These are phyloP conservation scores for Hyaloscypha variabilis DNA, from an alignment of 495 filamentous ascomycete genomes.

Conservation along the genomic window DNA sequence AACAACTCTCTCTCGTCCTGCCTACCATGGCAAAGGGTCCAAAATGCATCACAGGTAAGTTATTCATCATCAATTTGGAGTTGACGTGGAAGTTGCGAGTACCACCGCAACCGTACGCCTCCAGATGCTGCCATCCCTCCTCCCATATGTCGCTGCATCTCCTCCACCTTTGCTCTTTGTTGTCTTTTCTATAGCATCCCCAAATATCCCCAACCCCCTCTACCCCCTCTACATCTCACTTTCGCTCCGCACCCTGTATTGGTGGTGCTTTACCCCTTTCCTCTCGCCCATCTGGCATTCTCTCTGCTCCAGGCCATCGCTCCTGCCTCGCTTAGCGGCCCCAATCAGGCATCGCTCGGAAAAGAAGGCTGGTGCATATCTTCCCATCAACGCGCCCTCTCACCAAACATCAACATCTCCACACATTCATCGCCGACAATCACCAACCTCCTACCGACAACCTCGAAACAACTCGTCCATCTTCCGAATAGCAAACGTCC, in stretches of 20 bases:
- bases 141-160: constrained; percentile 19
- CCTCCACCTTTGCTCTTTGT: constrained; percentile 5
- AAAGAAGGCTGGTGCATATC: constrained; percentile 20
- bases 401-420: constrained; percentile 29
- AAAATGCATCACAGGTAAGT: constrained; percentile 21
- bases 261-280: constrained; percentile 22
- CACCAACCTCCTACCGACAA: constrained; percentile 14
- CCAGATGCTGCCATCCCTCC: neutral
- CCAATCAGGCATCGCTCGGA: constrained; percentile 23
- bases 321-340: constrained; percentile 25
- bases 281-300: neutral
- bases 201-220: neutral
- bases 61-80: constrained; percentile 16
- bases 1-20: constrained; percentile 25
- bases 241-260: neutral
- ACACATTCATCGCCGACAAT: constrained; percentile 22
- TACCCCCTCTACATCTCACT: constrained; percentile 4
- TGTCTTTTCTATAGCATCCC: neutral
- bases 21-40: neutral
- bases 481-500: constrained; percentile 19
- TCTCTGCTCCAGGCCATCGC: constrained; percentile 3
- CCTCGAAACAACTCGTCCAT: constrained; percentile 1
- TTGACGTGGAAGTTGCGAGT: constrained; percentile 21
- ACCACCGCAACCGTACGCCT: constrained; percentile 12
- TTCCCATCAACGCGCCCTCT: constrained; percentile 29